A percentile compares a stretch with the other conserved stretches of the same genome.
Conservation (phyloP, 371 early-diverging fungal genomes). For the Coemansia sp. region DNA sequence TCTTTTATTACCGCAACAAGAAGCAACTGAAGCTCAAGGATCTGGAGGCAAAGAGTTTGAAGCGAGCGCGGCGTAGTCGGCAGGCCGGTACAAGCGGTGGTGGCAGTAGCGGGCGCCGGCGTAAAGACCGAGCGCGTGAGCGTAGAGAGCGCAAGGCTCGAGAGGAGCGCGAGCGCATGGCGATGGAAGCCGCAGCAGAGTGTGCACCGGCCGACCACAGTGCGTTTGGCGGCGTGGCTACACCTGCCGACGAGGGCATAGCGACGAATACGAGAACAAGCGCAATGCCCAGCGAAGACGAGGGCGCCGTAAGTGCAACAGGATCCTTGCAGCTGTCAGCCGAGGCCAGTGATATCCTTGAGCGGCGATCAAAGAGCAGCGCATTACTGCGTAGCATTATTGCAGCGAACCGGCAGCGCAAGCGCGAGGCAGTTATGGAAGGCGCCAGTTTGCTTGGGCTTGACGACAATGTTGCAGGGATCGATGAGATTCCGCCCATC, state of each 20-base stretch:
- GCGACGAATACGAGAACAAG: neutral
- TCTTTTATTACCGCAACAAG: constrained; percentile 91
- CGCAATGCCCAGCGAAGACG: constrained; percentile 3
- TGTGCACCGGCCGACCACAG: constrained; percentile 8
- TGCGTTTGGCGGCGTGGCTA: neutral
- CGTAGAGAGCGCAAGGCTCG: constrained; percentile 34
- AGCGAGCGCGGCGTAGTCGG: constrained; percentile 23
- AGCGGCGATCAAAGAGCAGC: constrained; percentile 30
- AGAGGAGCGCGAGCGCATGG: constrained; percentile 36
- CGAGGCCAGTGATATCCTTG: constrained; percentile 6
- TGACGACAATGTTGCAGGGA: constrained; percentile 4
- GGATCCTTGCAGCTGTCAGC: neutral
- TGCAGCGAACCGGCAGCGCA: constrained; percentile 46
- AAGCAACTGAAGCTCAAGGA: constrained; percentile 77
- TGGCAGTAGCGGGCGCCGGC: constrained; percentile 9
- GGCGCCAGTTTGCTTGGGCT: neutral
- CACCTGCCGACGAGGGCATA: neutral
- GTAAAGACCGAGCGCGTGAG: constrained; percentile 42
- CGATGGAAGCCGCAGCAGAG: constrained; percentile 36
- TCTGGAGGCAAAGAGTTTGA: constrained; percentile 48
- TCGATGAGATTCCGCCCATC: constrained; percentile 5
- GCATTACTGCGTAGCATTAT: constrained; percentile 49
- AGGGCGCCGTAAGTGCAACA: neutral
- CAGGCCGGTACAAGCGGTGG: constrained; percentile 5
- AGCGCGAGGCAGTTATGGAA: constrained; percentile 16